A percentile compares a stretch with the other conserved stretches of the same genome.
Evolutionary conservation across 345 rosid genomes (phyloP).

Genomic region (Ailanthus altissimus): DNA sequence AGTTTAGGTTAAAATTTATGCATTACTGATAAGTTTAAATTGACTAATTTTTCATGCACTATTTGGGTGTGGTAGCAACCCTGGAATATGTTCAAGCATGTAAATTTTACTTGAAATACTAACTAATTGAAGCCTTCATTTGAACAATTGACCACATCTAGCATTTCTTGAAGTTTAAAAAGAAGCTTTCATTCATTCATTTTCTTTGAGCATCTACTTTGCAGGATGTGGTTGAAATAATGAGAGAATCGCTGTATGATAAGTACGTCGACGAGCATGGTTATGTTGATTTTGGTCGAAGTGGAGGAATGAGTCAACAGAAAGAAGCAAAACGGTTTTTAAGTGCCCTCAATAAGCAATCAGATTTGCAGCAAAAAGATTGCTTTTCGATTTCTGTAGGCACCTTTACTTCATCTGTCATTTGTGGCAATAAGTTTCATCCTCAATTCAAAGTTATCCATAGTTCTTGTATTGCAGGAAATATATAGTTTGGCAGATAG

Average conservation of each 20-base stretch:
- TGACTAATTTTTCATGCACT: conserved; percentile 1
- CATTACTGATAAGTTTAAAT: background rate
- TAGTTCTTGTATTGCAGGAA: conserved; percentile 53
- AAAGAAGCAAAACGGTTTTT: conserved; percentile 93
- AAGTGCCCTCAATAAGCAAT: conserved; percentile 84
- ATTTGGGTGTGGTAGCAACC: background rate
- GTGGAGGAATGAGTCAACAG: conserved; percentile 98
- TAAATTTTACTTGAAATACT: background rate
- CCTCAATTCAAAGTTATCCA: conserved; percentile 14
- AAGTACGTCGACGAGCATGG: conserved; percentile 94
- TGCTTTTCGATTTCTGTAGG: conserved; percentile 79
- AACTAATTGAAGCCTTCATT: conserved; percentile 5
- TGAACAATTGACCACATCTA: background rate
- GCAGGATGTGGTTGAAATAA: conserved; percentile 95
- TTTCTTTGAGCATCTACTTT: conserved; percentile 25
- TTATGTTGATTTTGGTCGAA: conserved; percentile 79
- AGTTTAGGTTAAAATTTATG: background rate
- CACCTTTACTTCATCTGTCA: conserved; percentile 17
- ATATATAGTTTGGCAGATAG: conserved; percentile 92
- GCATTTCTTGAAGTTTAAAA: background rate
- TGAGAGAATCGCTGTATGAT: conserved; percentile 94
- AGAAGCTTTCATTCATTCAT: background rate
- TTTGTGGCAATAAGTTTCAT: conserved; percentile 11
- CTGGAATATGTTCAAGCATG: background rate
- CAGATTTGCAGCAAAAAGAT: conserved; percentile 86